phyloP scores from a whole-genome alignment of 2,329 filamentous ascomycete species.

The Phymatotrichopsis omnivora region DNA sequence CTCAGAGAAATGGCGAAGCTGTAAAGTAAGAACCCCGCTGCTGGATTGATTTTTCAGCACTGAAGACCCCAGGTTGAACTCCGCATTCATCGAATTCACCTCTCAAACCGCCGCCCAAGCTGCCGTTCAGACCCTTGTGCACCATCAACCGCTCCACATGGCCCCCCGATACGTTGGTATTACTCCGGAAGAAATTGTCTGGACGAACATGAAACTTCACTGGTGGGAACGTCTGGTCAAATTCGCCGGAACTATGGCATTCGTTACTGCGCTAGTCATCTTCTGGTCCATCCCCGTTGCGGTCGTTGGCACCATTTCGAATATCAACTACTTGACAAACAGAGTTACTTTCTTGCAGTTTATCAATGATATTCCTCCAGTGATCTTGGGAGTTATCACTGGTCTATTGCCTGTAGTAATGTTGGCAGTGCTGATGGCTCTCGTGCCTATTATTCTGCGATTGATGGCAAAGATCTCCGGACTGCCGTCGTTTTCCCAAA shows the following conservation, averaged over 20 bases:
- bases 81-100: conserved; percentile 85
- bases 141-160: conserved; percentile 82
- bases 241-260: conserved; percentile 55
- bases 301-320: conserved; percentile 75
- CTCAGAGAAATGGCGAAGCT: conserved; percentile 55
- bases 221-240: conserved; percentile 80
- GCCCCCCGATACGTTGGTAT: conserved; percentile 75
- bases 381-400: conserved; percentile 71
- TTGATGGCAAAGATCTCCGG: conserved; percentile 67
- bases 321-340: conserved; percentile 59
- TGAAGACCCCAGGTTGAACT: conserved; percentile 43
- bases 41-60: not conserved
- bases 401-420: conserved; percentile 73
- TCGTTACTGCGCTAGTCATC: conserved; percentile 67
- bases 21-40: conserved; percentile 38
- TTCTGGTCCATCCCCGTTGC: conserved; percentile 78
- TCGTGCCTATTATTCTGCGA: conserved; percentile 74
- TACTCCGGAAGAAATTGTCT: conserved; percentile 72
- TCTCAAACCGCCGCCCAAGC: conserved; percentile 73
- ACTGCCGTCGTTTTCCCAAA: conserved; percentile 64
- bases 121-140: conserved; percentile 75
- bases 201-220: conserved; percentile 70
- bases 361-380: conserved; percentile 57
- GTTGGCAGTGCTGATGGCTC: conserved; percentile 72
- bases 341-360: conserved; percentile 60